Base-by-base conservation (phyloP, 352 stramenopile species). In the Phytophthora sansomeana region DNA sequence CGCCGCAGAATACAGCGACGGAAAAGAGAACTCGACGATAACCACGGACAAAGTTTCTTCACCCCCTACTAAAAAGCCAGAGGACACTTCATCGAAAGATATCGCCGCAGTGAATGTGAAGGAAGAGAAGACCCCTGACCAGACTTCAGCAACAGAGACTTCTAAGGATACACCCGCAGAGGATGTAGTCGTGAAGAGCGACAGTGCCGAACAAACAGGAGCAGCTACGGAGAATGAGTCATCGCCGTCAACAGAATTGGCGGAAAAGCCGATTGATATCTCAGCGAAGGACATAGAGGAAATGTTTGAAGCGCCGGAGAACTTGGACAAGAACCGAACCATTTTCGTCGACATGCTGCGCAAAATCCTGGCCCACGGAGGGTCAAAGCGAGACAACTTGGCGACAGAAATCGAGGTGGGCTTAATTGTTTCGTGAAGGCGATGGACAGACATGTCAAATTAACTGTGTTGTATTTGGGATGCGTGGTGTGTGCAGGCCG, bases 331-430 rank as follows among this genome's bases (percentile, higher is more conserved):
- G 64, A 82, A 81, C 33, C 75, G 85, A 30, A 67, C 72, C 36
- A 75, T 74, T 6, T 90, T 87, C 55, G 77, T 90, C 17, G 83
- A 89, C 9, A 90, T 91, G 82, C 72, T 93, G 48, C 82, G 81
- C 49, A 78, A 83, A 28, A 74, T 85, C 10, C 61, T 93, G n/a
- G 71, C 78, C 14, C 52, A 74, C 5, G 75, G 80, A 41, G 79
- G 81, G 16, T 48, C 72, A 21, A 57, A 63, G 14, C 71, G 79
- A 42, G 52, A 53, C 10, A 65, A 87, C 13, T 55, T 92, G 33
- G 80, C 85, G n/a, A 79, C 79, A 9, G 80, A 91, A 53, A 92
- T 94, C 52, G 85, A 94, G 77, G 84, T 91, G 56, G 13, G 63
- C 33, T 19, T 30, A 26, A 10, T n/a, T 21, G 36, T 30, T 17